These are phyloP conservation scores for Turnera subulata DNA, from an alignment of 345 rosid species.

Conservation along the genomic window DNA sequence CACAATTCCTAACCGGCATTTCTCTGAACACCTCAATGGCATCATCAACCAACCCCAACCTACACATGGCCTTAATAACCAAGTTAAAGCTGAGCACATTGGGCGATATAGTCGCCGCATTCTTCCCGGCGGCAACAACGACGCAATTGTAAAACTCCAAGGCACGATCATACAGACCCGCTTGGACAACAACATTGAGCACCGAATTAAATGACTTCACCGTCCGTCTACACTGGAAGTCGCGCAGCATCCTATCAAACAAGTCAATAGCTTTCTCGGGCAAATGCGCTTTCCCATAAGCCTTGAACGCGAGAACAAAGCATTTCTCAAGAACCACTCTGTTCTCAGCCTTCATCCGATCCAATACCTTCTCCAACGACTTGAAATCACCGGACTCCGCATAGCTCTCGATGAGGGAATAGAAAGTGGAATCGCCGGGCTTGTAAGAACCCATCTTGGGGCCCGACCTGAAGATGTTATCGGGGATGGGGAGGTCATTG, in stretches of 20 bases:
- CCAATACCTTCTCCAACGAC: slow-evolving; percentile 52
- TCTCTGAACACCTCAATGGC: slow-evolving; percentile 68
- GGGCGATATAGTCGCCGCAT: slow-evolving; percentile 43
- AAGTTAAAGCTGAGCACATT: slow-evolving; percentile 73
- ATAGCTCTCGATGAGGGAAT: slow-evolving; percentile 52
- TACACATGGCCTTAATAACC: slow-evolving; percentile 67
- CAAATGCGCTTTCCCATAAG: slow-evolving; percentile 66
- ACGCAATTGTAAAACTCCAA: slow-evolving; percentile 62
- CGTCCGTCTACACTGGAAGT: slow-evolving; percentile 65
- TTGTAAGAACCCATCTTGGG: slow-evolving; percentile 62
- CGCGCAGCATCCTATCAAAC: slow-evolving; percentile 59
- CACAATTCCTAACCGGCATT: slow-evolving; percentile 53
- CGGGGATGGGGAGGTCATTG: slow-evolving; percentile 39
- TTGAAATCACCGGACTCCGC: slow-evolving; percentile 55
- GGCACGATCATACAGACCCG: slow-evolving; percentile 48
- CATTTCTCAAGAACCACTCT: slow-evolving; percentile 52
- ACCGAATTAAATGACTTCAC: slow-evolving; percentile 87
- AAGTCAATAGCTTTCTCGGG: slow-evolving; percentile 58
- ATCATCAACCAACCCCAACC: slow-evolving; percentile 58
- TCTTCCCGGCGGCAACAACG: slow-evolving; percentile 40
- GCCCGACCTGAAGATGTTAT: slow-evolving; percentile 46
- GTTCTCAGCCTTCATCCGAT: slow-evolving; percentile 56
- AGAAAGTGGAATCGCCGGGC: slow-evolving; percentile 74
- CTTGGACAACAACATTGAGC: slow-evolving; percentile 61
- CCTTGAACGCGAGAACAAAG: slow-evolving; percentile 59